These are phyloP conservation scores for Kluyveromyces siamensis DNA, from an alignment of 805 yeast species.

Conservation along the genomic window DNA sequence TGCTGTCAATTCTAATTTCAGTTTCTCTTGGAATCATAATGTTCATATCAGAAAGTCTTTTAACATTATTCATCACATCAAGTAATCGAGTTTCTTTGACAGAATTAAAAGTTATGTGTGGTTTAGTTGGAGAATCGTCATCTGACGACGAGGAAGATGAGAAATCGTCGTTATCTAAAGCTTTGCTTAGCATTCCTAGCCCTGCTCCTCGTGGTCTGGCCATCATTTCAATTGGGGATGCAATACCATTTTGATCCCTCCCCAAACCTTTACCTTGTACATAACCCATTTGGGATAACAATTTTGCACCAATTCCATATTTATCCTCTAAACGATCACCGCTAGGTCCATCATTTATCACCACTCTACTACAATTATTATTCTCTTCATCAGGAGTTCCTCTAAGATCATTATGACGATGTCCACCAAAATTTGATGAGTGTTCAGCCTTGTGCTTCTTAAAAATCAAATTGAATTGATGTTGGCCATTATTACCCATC, in stretches of 20 bases:
- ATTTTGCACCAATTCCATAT: conserved; percentile 81
- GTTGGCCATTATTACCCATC: background rate
- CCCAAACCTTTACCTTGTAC: conserved; percentile 84
- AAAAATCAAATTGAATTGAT: background rate
- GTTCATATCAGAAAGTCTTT: background rate
- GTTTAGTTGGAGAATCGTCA: background rate
- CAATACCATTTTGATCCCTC: conserved; percentile 57
- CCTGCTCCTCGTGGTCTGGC: conserved; percentile 63
- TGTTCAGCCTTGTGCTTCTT: conserved; percentile 6
- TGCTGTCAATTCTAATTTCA: background rate
- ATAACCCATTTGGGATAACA: conserved; percentile 82
- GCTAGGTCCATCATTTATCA: background rate
- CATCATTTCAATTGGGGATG: conserved; percentile 68
- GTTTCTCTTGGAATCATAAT: background rate
- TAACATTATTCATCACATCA: background rate
- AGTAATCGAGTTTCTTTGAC: background rate
- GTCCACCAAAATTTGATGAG: conserved; percentile 14
- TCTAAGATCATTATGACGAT: conserved; percentile 15
- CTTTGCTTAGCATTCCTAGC: conserved; percentile 52
- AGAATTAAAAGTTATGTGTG: background rate
- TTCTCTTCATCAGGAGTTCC: conserved; percentile 1
- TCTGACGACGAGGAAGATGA: background rate
- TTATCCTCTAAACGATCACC: conserved; percentile 11
- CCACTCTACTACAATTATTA: background rate
- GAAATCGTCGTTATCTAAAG: conserved; percentile 13